Conservation (phyloP, 177 flowering plant species). For the Telopea speciosissima region DNA sequence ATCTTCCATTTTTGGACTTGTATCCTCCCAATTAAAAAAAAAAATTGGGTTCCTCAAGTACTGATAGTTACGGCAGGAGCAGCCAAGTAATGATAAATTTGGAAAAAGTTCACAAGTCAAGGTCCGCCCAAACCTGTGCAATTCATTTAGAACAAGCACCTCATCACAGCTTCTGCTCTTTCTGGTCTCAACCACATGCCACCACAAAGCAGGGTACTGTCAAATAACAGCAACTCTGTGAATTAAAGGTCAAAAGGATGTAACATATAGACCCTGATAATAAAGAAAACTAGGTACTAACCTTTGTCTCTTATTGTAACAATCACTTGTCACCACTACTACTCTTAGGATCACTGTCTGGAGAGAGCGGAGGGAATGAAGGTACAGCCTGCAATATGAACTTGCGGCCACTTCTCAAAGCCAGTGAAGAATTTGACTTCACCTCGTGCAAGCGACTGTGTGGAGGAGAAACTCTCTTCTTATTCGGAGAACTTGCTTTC, state of each 20-base stretch:
- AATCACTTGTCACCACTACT: conserved; percentile 18
- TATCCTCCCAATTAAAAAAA: background rate
- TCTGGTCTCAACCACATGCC: background rate
- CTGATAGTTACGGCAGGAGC: background rate
- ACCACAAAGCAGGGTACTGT: background rate
- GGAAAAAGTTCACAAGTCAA: background rate
- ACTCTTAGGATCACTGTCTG: conserved; percentile 40
- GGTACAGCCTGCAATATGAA: conserved; percentile 61
- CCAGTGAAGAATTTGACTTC: conserved; percentile 41
- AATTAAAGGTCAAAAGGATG: background rate
- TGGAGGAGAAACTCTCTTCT: conserved; percentile 74
- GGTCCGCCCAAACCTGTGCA: background rate
- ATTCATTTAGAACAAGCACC: background rate
- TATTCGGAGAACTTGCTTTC: conserved; percentile 63
- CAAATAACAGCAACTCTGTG: background rate
- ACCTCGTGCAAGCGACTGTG: conserved; percentile 26
- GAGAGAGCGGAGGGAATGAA: conserved; percentile 61
- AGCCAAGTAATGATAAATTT: background rate
- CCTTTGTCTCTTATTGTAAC: background rate
- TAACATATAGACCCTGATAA: background rate
- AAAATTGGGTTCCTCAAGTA: background rate
- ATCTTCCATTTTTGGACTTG: background rate
- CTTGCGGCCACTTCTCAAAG: conserved; percentile 53
- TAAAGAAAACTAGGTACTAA: background rate
- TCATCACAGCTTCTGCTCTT: background rate